phyloP scores from a whole-genome alignment of 345 rosid species.

The Erucastrum elatum region DNA sequence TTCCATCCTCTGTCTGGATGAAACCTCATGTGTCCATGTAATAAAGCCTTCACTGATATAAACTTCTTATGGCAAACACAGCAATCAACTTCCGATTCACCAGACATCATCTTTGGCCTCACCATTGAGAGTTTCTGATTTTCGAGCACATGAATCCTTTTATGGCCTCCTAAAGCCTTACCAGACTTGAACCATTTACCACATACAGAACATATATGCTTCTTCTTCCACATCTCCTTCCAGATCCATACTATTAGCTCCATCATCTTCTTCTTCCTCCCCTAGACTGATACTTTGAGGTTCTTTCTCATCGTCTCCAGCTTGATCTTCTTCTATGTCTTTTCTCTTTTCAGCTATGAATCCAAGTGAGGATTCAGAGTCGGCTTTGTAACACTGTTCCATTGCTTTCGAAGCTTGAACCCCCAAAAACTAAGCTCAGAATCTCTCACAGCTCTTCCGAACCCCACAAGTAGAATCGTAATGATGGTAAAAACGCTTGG shows the following conservation, averaged over 20 bases:
- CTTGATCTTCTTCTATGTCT: constrained; percentile 10
- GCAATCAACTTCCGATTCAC: constrained; percentile 29
- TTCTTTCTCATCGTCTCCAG: constrained; percentile 12
- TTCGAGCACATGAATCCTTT: constrained; percentile 43
- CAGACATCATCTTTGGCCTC: not conserved
- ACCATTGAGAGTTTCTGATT: not conserved
- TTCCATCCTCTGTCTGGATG: constrained; percentile 61
- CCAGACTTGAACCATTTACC: constrained; percentile 49
- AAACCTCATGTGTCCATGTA: constrained; percentile 60
- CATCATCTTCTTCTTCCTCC: constrained; percentile 20
- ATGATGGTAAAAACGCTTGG: not conserved
- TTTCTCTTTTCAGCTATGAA: constrained; percentile 18
- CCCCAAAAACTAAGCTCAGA: not conserved
- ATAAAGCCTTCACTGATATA: constrained; percentile 46
- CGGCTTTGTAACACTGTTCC: not conserved
- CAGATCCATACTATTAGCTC: constrained; percentile 21
- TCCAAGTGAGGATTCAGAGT: constrained; percentile 24
- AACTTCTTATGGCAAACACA: constrained; percentile 43
- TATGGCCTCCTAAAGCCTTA: constrained; percentile 58
- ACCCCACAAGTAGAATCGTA: not conserved
- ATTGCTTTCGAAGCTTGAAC: not conserved
- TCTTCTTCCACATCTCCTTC: constrained; percentile 27
- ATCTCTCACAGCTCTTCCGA: not conserved
- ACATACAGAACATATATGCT: constrained; percentile 40
- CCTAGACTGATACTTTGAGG: constrained; percentile 1